These are phyloP conservation scores for Dichotomocladium elegans DNA, from an alignment of 371 early-diverging fungal species.

Conservation along the genomic window DNA sequence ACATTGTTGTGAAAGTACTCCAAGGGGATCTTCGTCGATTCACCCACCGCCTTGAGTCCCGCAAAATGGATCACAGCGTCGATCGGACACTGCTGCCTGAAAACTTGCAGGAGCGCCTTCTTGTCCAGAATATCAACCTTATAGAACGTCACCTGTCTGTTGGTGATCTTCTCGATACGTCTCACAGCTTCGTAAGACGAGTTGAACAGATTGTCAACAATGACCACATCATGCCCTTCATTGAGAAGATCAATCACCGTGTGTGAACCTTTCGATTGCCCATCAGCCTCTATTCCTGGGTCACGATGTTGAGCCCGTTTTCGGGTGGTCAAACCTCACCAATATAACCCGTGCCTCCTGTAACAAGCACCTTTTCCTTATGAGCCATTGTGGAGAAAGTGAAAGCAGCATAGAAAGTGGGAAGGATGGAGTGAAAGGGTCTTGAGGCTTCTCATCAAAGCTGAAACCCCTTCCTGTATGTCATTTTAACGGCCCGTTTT, in stretches of 20 bases:
- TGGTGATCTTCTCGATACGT: conserved; percentile 63
- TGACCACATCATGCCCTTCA: conserved; percentile 66
- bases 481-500: too few species aligned
- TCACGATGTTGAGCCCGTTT: background rate
- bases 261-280: conserved; percentile 72
- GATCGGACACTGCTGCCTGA: conserved; percentile 56
- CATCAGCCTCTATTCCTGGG: too few species aligned
- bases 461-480: too few species aligned
- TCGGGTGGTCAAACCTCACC: conserved; percentile 23
- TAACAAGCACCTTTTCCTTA: conserved; percentile 33
- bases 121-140: conserved; percentile 69
- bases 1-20: conserved; percentile 78
- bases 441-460: too few species aligned
- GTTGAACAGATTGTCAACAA: conserved; percentile 83
- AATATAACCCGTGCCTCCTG: conserved; percentile 53
- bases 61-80: conserved; percentile 81
- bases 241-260: conserved; percentile 82
- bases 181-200: conserved; percentile 68
- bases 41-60: conserved; percentile 79
- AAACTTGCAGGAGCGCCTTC: conserved; percentile 59
- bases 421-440: background rate
- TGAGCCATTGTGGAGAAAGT: conserved; percentile 2
- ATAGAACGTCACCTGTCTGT: conserved; percentile 62
- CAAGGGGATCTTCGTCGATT: conserved; percentile 66
- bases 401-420: background rate